Base-by-base conservation (phyloP, 352 stramenopile genomes). In the Phytophthora cryptogea region DNA sequence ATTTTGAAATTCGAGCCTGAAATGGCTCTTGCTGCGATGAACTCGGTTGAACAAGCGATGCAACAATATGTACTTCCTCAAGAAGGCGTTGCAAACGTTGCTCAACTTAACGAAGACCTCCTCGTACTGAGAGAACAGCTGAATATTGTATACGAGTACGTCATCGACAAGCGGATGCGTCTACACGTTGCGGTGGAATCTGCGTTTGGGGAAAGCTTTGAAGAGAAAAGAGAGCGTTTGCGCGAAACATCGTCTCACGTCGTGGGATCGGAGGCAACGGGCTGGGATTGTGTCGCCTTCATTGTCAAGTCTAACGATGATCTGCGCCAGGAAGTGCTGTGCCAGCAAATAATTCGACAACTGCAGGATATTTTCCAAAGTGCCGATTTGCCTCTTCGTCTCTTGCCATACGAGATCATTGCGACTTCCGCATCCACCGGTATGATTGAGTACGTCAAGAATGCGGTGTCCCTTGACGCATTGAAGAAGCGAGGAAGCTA, bases 221-320 rank as follows among this genome's bases (percentile, higher is more conserved):
- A 94, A 59, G 78, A 90, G 53, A 92, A 91, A 62, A 76, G 59
- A 17, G 71, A 86, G 43, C 80, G 85, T 0, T 73, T 94, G 26
- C 80, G 82, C 8, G 66, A 75, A 55, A 78, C 64, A 32, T 91
- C 80, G 10, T 78, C 69, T 1, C 61, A 86, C 32, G 30, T 83
- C 20, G 53, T 63, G 27, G 32, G 42, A 35, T 68, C 44, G 7
- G 44, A 71, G 10, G 63, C 69, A 8, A 60, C 51, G 7, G 66
- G 73, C 37, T 94, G 85, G 85, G 78, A 92, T 43, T 89, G 80
- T 39, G 80, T 91, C 9, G 87, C 88, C 28, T 94, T 99, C 42
- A 99, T 99, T 72, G 93, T 99, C 6, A 99, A 99, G 71, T 98
- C 91, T 8, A 98, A 99, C 65, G 97, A 99, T 61, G 97, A 99